Evolutionary conservation across 768 basidiomycete genomes (phyloP).

Genomic region (Podaxis sp.): DNA sequence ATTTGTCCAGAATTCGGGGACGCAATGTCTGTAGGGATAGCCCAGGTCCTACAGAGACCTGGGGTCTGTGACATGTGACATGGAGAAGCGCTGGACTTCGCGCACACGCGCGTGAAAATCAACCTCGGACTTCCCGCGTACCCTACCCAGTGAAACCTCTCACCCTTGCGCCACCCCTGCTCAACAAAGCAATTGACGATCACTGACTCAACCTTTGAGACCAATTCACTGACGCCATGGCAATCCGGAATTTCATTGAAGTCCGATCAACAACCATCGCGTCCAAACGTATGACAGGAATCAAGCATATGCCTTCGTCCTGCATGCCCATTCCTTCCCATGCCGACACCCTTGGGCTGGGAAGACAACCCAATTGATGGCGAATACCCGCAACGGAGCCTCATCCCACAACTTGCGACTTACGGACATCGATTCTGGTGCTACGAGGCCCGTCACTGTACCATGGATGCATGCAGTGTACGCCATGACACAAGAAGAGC

Average conservation of each 20-base stretch:
- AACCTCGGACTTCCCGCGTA: too few relatives aligned
- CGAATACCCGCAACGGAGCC: neutral
- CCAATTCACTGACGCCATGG: neutral
- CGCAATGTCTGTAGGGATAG: too few relatives aligned
- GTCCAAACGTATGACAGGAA: neutral
- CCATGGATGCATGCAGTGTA: slow-evolving; percentile 15
- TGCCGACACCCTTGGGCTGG: neutral
- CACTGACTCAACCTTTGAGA: neutral
- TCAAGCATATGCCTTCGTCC: neutral
- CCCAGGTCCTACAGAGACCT: too few relatives aligned
- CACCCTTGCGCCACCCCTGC: neutral
- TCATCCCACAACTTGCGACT: neutral
- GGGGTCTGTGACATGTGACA: too few relatives aligned
- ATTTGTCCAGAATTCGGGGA: too few relatives aligned
- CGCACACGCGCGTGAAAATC: too few relatives aligned
- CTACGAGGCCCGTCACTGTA: slow-evolving; percentile 4
- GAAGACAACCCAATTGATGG: neutral
- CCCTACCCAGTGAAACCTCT: neutral
- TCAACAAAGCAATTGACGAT: neutral
- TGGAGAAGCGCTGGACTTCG: too few relatives aligned
- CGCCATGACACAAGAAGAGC: slow-evolving; percentile 1
- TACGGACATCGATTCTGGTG: slow-evolving; percentile 11
- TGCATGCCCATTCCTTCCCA: neutral
- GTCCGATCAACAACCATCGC: neutral
- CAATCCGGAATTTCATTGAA: neutral